Base-by-base conservation (phyloP, 495 filamentous ascomycete genomes). In the Staphylotrichum tortipilum region DNA sequence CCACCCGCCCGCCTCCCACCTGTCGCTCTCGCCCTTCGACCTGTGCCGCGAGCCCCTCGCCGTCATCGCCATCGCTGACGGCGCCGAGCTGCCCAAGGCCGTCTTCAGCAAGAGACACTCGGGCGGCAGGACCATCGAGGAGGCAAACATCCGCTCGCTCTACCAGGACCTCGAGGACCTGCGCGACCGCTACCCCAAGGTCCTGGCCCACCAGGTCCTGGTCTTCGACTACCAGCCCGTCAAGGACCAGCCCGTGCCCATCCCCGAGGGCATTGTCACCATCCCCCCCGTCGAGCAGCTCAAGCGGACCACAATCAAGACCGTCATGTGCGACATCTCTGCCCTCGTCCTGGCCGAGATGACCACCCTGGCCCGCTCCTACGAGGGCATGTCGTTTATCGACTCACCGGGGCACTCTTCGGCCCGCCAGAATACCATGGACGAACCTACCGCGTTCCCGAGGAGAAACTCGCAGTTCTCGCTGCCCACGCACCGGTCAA, bases 241-340 rank as follows among this genome's bases (percentile, higher is more conserved):
- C 24, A 55, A 53, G 33, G 66, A 74, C 31, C 63, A 66, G 52
- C 60, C 70, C 12, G 56, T 75, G 47, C 64, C 67, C 36, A 63
- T 85, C 18, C 78, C 76, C 33, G 71, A 82, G 55, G 79, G 76
- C 33, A 74, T 94, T 28, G 70, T 86, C 30, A 75, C 81, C 43
- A 80, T 98, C 14, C 89, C 89, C n/a, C 76, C 82, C 0, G 72
- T 73, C 15, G 76, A 83, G 48, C 73, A 79, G 17, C 86, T 81
- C 29, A 86, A 82, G 62, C 78, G 81, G 37, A 94, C 88, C n/a
- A 95, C 87, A 4, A 90, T 94, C 73, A 95, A 92, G 66, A 95
- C 88, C 3, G 79, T 94, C 53, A 83, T 97, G 75, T 95, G 92
- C 61, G 89, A 96, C 66, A 78, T 95, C 39, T 91, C 89, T 4